Conservation (phyloP, 495 filamentous ascomycete species). For the Penicillium atrosanguineum region DNA sequence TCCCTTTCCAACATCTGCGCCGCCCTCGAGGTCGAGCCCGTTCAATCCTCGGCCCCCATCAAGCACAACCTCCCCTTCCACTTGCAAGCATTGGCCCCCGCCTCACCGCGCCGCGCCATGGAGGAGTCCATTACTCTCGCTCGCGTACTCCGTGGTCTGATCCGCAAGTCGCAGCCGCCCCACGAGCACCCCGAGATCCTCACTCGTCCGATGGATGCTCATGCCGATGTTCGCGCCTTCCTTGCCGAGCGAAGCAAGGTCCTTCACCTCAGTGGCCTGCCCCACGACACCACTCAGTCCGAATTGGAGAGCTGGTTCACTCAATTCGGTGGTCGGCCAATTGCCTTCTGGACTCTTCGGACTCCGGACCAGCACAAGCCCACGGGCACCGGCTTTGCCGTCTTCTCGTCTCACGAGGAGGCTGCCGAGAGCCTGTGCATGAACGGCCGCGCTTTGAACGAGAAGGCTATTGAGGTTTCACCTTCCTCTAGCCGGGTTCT, state of each 20-base stretch:
- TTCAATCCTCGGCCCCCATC: constrained; percentile 94
- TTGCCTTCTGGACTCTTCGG: constrained; percentile 97
- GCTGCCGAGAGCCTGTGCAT: constrained; percentile 96
- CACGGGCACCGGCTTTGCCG: constrained; percentile 93
- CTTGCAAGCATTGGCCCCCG: constrained; percentile 90
- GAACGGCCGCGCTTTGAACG: constrained; percentile 96
- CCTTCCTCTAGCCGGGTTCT: constrained; percentile 94
- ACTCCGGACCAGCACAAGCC: constrained; percentile 99
- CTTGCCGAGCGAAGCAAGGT: constrained; percentile 94
- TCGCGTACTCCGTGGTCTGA: constrained; percentile 84
- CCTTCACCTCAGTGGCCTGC: constrained; percentile 92
- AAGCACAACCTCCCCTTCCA: constrained; percentile 99
- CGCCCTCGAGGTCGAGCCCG: constrained; percentile 93
- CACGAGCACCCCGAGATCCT: constrained; percentile 93
- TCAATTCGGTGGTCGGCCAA: constrained; percentile 96
- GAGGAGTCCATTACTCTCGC: constrained; percentile 95
- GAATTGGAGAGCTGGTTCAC: constrained; percentile 99
- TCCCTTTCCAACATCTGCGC: constrained; percentile 96
- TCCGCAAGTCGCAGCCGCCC: constrained; percentile 90
- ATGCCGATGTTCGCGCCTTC: constrained; percentile 96
- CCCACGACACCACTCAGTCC: constrained; percentile 96
- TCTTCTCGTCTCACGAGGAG: constrained; percentile 99
- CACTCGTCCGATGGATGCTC: constrained; percentile 91
- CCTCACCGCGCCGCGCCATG: constrained; percentile 95
- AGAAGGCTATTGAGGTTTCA: constrained; percentile 98